Base-by-base conservation (phyloP, 2,329 filamentous ascomycete species). In the Periconia macrospinosa region DNA sequence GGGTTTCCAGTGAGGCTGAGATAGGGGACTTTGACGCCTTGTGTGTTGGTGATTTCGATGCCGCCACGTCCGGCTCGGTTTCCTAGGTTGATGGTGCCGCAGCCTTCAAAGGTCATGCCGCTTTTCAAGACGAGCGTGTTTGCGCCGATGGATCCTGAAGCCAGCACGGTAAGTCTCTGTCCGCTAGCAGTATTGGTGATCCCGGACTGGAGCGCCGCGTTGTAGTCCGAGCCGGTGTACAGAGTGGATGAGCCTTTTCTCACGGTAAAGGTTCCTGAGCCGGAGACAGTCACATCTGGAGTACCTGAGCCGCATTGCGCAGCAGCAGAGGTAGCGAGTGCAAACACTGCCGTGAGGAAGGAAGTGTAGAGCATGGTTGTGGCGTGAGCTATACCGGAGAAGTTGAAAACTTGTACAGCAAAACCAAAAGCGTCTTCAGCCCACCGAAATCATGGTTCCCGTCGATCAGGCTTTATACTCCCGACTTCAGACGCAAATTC, bases 101-200 rank as follows among this genome's bases (percentile, higher is more conserved):
- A 85, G 30, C 81, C 82, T 58, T 85, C 83, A 45, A 85, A 84
- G 41, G 74, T 84, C 67, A 83, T 83, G 52, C 82, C 81, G 61
- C 77, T 79, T 33, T 63, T 59, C 56, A 85, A 77, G 20, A 68
- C 76, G 63, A 84, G 79, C 35, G 79, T 83, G 59, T 63, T 76
- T n/a, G 79, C 76, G 30, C 81, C 82, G 49, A 84, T 83, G 42
- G 79, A 81, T 3, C 82, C 82, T 0, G 80, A 82, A 0, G 82
- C 81, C 0, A 82, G 77, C 51, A 85, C 78, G 1, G 80, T 70
- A 1, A 84, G 76, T 11, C 82, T 79, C 65, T 84, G 79, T 8
- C 82, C 82, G 47, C 73, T 75, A 59, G 46, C 47, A 11, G 35
- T 48, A 18, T 30, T 41, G 46, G 33, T 23, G 19, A 85, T 63